phyloP scores from a whole-genome alignment of 352 stramenopile genomes.

The Phytophthora litchii region DNA sequence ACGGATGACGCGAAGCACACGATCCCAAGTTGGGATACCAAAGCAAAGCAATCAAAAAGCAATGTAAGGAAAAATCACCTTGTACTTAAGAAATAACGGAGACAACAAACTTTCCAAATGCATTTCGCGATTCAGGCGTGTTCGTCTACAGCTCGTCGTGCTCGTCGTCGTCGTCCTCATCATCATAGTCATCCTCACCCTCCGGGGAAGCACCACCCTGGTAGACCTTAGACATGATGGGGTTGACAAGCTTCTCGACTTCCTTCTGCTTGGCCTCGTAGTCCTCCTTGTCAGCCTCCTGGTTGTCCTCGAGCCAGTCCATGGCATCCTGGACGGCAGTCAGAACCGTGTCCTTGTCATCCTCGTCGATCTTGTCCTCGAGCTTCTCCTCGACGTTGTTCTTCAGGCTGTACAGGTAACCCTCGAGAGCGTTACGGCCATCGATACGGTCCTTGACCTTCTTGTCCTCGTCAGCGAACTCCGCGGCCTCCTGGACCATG shows the following conservation, averaged over 20 bases:
- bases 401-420: slow-evolving; percentile 97
- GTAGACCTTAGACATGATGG: slow-evolving; percentile 99
- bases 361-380: slow-evolving; percentile 95
- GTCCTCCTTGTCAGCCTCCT: slow-evolving; percentile 98
- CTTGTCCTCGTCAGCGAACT: slow-evolving; percentile 99
- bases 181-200: slow-evolving; percentile 73
- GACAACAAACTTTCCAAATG: slow-evolving; percentile 41
- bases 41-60: background rate
- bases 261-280: slow-evolving; percentile 99
- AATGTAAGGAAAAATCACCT: slow-evolving; percentile 34
- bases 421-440: slow-evolving; percentile 96
- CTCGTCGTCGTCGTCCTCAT: slow-evolving; percentile 85
- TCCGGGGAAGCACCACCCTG: slow-evolving; percentile 70
- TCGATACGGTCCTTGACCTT: slow-evolving; percentile 97
- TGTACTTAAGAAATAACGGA: slow-evolving; percentile 49
- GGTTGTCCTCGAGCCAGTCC: slow-evolving; percentile 99
- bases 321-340: slow-evolving; percentile 97
- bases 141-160: slow-evolving; percentile 96
- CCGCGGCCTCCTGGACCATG: slow-evolving; percentile 98
- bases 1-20: too few relatives aligned
- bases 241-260: slow-evolving; percentile 98
- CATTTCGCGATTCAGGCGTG: slow-evolving; percentile 19
- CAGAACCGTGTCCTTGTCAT: slow-evolving; percentile 91
- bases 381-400: slow-evolving; percentile 95
- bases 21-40: too few relatives aligned